Conservation (phyloP, 2,329 filamentous ascomycete species). For the Trichoderma pleuroti region DNA sequence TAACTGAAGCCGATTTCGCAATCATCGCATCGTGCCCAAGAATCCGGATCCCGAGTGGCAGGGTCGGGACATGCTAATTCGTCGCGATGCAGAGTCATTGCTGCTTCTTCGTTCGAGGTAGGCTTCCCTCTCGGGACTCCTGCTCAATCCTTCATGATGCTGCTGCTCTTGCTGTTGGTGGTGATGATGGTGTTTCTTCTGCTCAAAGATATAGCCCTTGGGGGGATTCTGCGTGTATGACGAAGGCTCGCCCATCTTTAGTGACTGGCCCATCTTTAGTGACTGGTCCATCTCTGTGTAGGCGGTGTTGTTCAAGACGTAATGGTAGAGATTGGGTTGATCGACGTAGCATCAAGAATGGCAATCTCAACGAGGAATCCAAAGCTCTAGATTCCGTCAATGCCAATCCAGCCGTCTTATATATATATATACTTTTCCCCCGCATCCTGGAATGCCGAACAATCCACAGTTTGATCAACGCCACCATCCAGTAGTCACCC, state of each 20-base stretch:
- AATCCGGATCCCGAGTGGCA: constrained; percentile 14
- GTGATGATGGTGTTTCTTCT: background rate
- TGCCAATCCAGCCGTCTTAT: background rate
- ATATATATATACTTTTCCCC: background rate
- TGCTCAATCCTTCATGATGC: background rate
- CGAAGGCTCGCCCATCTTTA: background rate
- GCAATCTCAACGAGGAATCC: background rate
- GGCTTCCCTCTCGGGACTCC: constrained; percentile 2
- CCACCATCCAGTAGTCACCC: background rate
- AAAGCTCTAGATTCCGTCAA: background rate
- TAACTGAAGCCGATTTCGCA: background rate
- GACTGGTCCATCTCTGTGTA: background rate
- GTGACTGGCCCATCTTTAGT: background rate
- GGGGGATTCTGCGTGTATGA: background rate
- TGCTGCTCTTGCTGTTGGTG: background rate
- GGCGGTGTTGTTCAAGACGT: background rate
- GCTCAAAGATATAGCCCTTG: background rate
- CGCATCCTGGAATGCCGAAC: constrained; percentile 12
- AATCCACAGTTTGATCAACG: background rate
- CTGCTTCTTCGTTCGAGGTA: background rate
- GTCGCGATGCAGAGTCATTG: constrained; percentile 4
- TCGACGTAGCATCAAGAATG: background rate
- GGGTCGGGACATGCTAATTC: constrained; percentile 2
- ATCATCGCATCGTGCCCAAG: constrained; percentile 18
- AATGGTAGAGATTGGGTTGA: background rate